Base-by-base conservation (phyloP, 495 filamentous ascomycete species). In the Xanthoparmelia taractica region DNA sequence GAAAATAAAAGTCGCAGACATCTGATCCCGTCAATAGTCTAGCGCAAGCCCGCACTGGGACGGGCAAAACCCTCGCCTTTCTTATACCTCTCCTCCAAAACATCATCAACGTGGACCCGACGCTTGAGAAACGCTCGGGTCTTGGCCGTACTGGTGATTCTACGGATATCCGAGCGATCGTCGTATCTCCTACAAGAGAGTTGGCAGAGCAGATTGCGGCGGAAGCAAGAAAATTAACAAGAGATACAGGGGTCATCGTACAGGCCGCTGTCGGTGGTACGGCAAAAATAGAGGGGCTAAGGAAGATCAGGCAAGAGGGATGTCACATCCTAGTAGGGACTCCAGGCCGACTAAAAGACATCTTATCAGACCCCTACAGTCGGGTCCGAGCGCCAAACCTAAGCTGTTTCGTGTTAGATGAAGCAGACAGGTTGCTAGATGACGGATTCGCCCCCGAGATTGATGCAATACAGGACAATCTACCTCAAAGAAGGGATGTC, bases 111-210 rank as follows among this genome's bases (percentile, higher is more conserved):
- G 74, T 77, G 20, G 80, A 88, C 66, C 84, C 86, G 8, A 70
- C 31, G 5, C 63, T 81, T 18, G 70, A 75, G 0, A 74, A 82
- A 29, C 78, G 76, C 40, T 58, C 58, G 18, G 57, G 65, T 37
- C n/a, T 65, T 15, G 66, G 72, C 12, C 55, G 72, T 20, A 55
- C 65, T 40, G 73, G 82, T 13, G 70, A 73, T 6, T 72, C 84
- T 2, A 72, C 80, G 38, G 91, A 97, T 71, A 91, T 97, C 65
- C 85, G 91, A 61, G 87, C 90, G 33, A 85, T 98, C 50, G 86
- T 98, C 70, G 85, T 98, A 64, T 97, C 95, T 0, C 94, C 94
- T 12, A 98, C 94, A 25, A 84, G 94, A 63, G 94, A 98, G 75
- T 80, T 98, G 65, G 94, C 94, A 6, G 90, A 96, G 72, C 94